Evolutionary conservation across 331 rosid species (phyloP), one percentile per base, ranked within the genome.

Genomic region (Saraca asoca): DNA sequence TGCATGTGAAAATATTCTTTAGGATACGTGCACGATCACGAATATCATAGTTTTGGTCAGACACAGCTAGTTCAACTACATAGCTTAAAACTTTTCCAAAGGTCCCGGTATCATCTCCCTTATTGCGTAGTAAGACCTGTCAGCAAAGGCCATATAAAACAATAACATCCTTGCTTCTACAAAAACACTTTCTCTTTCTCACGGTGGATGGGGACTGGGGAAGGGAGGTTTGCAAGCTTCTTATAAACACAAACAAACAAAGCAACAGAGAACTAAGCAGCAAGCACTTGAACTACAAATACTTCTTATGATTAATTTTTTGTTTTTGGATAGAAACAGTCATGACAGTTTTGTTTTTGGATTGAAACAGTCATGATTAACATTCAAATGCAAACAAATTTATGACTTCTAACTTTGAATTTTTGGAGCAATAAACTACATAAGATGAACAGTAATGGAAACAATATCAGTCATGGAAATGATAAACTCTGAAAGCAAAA

Each of bases 1-100:
- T 61, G 60, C 75, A 66, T 19, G 87, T 70, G 59, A 88, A 60
- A 67, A 90, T 79, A 60, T 81, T 88, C 62, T 79, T 80, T 44
- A 90, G 58, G 63, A 90, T 76, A 78, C 85, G 80, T 55, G 92
- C 86, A 19, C 92, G 95, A 72, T 94, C 99, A 71, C 99, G 95
- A 34, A 90, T 75, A 74, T 94, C 96, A 59, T 90, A 88, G 61
- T 76, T 88, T 72, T 83, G 68, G 72, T 94, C 97, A 44, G 83
- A 78, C 72, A 83, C 84, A 68, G 97, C 96, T 69, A 94, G 74
- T 83, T 90, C 96, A 68, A 88, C 79, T 75, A 85, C 69, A 79
- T 94, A 94, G 73, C 80, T 73, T 76, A 85, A 72, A 66, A 86
- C 75, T 76, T 58, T 78, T 80, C 76, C 67, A 64, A 78, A 54